Evolutionary conservation across 2,329 filamentous ascomycete species (phyloP).

Genomic region (Shiraia bambusicola): DNA sequence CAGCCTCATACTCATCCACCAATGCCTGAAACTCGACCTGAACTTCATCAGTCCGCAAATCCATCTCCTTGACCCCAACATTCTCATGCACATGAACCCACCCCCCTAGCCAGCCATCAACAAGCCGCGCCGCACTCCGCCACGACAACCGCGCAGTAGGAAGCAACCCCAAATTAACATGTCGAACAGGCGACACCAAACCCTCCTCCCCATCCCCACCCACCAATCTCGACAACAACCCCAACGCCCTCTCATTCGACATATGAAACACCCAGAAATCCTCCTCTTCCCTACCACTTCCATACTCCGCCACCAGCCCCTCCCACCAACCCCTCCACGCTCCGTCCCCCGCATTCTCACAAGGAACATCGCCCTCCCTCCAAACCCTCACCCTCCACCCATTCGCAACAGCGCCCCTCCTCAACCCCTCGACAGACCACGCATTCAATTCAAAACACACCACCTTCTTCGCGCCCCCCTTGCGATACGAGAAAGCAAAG

Average conservation of each 20-base stretch:
- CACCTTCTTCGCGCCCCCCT: slow-evolving; percentile 66
- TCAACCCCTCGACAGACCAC: slow-evolving; percentile 51
- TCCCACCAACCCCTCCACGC: background rate
- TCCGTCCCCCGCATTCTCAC: background rate
- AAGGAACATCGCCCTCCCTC: slow-evolving; percentile 3
- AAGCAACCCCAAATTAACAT: slow-evolving; percentile 61
- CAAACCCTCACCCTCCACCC: slow-evolving; percentile 36
- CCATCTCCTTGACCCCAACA: slow-evolving; percentile 45
- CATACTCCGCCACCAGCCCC: background rate
- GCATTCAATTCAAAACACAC: slow-evolving; percentile 86
- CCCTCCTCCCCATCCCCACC: background rate
- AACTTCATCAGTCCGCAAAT: slow-evolving; percentile 36
- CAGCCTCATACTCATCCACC: slow-evolving; percentile 38
- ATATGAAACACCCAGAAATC: slow-evolving; percentile 46
- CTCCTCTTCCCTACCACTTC: background rate
- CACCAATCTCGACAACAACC: background rate
- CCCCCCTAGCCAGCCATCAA: slow-evolving; percentile 51
- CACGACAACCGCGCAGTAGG: slow-evolving; percentile 55
- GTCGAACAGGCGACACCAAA: slow-evolving; percentile 47
- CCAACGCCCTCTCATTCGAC: slow-evolving; percentile 40
- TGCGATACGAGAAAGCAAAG: slow-evolving; percentile 79
- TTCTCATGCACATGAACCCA: slow-evolving; percentile 66
- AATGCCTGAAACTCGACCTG: slow-evolving; percentile 43
- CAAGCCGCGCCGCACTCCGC: slow-evolving; percentile 50
- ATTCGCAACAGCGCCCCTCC: slow-evolving; percentile 45